A percentile compares a stretch with the other conserved stretches of the same genome.
These are phyloP conservation scores for Euphorbia corollata DNA, from an alignment of 441 rosid genomes.

Conservation along the genomic window DNA sequence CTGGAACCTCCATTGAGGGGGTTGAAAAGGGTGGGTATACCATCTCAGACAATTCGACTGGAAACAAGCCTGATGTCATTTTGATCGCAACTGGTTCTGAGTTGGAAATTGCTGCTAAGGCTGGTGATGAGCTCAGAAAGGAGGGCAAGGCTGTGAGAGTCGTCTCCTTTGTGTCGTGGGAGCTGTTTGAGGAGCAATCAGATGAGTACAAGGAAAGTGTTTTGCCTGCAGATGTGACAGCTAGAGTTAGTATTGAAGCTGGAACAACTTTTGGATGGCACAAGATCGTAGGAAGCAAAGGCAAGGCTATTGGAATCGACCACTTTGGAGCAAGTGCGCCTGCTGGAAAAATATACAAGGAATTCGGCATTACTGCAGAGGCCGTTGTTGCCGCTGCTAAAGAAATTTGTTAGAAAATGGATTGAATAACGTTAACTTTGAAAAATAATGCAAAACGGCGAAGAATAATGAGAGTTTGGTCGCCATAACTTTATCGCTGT, in stretches of 20 bases:
- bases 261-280: slow-evolving; percentile 86
- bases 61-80: slow-evolving; percentile 72
- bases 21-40: slow-evolving; percentile 76
- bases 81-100: slow-evolving; percentile 87
- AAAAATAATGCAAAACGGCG: slow-evolving; percentile 23
- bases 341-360: slow-evolving; percentile 69
- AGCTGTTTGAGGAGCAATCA: slow-evolving; percentile 65
- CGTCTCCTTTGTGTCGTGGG: slow-evolving; percentile 81
- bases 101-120: slow-evolving; percentile 65
- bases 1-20: slow-evolving; percentile 77
- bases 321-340: slow-evolving; percentile 86
- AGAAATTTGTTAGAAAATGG: slow-evolving; percentile 33
- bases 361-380: slow-evolving; percentile 60
- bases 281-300: slow-evolving; percentile 61
- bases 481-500: slow-evolving; percentile 21
- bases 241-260: slow-evolving; percentile 81
- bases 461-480: slow-evolving; percentile 7
- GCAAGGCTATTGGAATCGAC: slow-evolving; percentile 74
- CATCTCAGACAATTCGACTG: slow-evolving; percentile 67
- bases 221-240: slow-evolving; percentile 57
- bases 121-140: slow-evolving; percentile 66
- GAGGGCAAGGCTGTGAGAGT: slow-evolving; percentile 77
- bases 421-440: neutral
- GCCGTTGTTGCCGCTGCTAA: slow-evolving; percentile 73
- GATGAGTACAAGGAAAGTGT: slow-evolving; percentile 79